These are phyloP conservation scores for Oryza glaberrima DNA, from an alignment of 176 grass and related monocot species.

Conservation along the genomic window DNA sequence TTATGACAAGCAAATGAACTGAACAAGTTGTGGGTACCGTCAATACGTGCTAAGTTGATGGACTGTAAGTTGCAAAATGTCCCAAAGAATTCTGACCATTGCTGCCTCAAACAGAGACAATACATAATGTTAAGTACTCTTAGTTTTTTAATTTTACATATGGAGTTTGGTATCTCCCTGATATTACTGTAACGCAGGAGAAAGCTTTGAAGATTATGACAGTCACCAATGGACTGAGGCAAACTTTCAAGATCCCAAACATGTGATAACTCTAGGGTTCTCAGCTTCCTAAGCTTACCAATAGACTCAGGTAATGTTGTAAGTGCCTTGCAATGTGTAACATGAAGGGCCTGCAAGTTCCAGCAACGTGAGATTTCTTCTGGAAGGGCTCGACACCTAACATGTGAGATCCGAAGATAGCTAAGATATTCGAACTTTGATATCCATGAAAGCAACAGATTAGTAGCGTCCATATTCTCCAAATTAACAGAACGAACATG, in stretches of 20 bases:
- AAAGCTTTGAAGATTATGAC: background rate
- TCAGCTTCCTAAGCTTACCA: conserved; percentile 24
- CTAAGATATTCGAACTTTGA: conserved; percentile 1
- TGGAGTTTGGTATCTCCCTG: too few relatives aligned
- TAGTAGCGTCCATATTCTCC: background rate
- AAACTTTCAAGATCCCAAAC: background rate
- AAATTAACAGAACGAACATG: background rate
- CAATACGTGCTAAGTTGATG: too few relatives aligned
- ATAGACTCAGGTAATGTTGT: background rate
- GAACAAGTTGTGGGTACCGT: too few relatives aligned
- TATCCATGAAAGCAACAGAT: background rate
- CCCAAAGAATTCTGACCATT: too few relatives aligned
- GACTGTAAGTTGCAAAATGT: too few relatives aligned
- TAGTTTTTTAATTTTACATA: too few relatives aligned
- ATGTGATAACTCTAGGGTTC: background rate
- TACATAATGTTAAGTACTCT: too few relatives aligned
- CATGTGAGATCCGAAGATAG: background rate
- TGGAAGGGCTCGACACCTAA: background rate
- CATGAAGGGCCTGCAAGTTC: conserved; percentile 18
- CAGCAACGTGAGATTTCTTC: background rate
- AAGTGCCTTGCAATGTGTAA: background rate
- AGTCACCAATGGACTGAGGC: conserved; percentile 28
- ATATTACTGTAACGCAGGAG: too few relatives aligned
- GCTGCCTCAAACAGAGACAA: too few relatives aligned
- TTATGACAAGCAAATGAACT: too few relatives aligned